These are phyloP conservation scores for Scheffersomyces lignicola DNA, from an alignment of 1,139 yeast genomes.

Conservation along the genomic window DNA sequence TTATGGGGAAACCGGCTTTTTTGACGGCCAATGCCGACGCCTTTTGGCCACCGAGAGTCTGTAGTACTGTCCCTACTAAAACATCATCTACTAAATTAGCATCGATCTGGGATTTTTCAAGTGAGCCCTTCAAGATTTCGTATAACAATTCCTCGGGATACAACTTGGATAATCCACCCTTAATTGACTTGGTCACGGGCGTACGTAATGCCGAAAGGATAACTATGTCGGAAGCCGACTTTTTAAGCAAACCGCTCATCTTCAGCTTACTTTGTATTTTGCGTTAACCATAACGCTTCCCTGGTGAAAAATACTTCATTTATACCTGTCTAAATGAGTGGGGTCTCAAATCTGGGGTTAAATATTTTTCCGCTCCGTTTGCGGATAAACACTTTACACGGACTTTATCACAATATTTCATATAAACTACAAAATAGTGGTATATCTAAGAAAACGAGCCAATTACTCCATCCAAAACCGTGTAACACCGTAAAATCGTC, in stretches of 20 bases:
- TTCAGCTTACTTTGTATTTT: no score
- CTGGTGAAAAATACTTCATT: no score
- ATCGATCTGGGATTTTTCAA: conserved; percentile 26
- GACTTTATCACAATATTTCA: no score
- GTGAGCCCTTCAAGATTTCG: conserved; percentile 27
- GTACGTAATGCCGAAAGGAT: conserved; percentile 36
- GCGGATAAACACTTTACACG: no score
- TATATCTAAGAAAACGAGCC: no score
- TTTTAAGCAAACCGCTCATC: no score
- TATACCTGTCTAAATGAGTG: no score
- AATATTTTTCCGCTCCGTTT: conserved; percentile 1
- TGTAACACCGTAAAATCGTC: no score
- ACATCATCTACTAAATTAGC: conserved; percentile 61
- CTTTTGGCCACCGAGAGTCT: conserved; percentile 82
- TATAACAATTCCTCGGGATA: conserved; percentile 37
- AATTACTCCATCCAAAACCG: no score
- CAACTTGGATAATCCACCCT: conserved; percentile 37
- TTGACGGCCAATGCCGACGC: conserved; percentile 73
- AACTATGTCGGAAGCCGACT: conserved; percentile 34
- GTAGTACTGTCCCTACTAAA: conserved; percentile 78
- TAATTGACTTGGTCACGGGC: conserved; percentile 34
- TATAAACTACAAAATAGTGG: no score
- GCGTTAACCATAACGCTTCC: no score
- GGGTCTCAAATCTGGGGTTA: conserved; percentile 2
- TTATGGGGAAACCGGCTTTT: conserved; percentile 34